Evolutionary conservation across 2,329 filamentous ascomycete species (phyloP), one percentile per base, ranked within the genome.

Genomic region (Fusarium sp.): DNA sequence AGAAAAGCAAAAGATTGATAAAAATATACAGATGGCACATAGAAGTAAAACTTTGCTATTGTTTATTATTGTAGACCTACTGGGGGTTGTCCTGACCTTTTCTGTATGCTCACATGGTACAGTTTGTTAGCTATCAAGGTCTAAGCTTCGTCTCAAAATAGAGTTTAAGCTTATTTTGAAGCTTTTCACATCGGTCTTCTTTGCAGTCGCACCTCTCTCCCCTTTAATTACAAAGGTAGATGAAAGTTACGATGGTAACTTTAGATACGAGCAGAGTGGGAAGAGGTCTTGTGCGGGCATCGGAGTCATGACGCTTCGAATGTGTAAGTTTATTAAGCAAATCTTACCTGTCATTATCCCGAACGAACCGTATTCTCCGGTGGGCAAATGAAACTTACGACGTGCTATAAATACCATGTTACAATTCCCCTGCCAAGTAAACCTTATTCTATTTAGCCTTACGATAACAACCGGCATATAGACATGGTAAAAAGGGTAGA

Each of bases 61-160:
- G 10, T 4, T 12, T 10, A 11, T 29, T 11, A 11, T 12, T 29
- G 9, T 38, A 11, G 32, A 11, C 5, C 1, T 38, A 38, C 10
- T 6, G 1, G 3, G 16, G 16, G 10, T 34, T n/a, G 34, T 38
- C 18, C 18, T 38, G 34, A 38, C 6, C 12, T 12, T 6, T 38
- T 7, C 11, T 4, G 10, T n/a, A 4, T 38, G 32, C 16, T 16
- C 25, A 25, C 8, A 25, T 8, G 8, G 25, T 9, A 25, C 25
- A 25, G 25, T 25, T 25, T 25, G 24, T 25, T 25, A 25, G 24
- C 24, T 25, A 7, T 10, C 32, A 34, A 6, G 16, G 32, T 34
- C 16, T 4, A 3, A 2, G 5, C 16, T 34, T 34, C 16, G 3
- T 34, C 0, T 6, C 1, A 11, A 38, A 18, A 18, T 38, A 38